phyloP scores from a whole-genome alignment of 768 basidiomycete species.

The Sistotremastrum niveocremeum region DNA sequence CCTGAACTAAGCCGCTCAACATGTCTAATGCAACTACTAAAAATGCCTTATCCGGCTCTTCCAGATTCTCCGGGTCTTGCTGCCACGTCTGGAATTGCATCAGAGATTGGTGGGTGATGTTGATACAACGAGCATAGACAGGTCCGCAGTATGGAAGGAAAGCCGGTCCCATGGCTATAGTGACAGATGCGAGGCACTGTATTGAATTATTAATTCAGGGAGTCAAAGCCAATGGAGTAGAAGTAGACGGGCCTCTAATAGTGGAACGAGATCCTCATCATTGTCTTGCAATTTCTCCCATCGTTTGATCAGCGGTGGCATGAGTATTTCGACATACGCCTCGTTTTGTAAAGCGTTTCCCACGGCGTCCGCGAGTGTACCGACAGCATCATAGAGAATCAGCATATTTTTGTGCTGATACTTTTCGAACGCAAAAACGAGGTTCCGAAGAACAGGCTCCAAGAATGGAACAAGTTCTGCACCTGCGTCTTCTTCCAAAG shows the following conservation, averaged over 20 bases:
- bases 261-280: constrained; percentile 84
- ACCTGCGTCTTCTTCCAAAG: constrained; percentile 95
- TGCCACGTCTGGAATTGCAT: constrained; percentile 79
- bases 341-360: constrained; percentile 78
- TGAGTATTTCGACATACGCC: constrained; percentile 82
- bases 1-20: constrained; percentile 90
- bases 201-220: not conserved
- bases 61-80: constrained; percentile 67
- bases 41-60: constrained; percentile 95
- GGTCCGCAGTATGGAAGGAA: constrained; percentile 84
- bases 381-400: constrained; percentile 97
- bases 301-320: constrained; percentile 84
- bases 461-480: constrained; percentile 81
- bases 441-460: constrained; percentile 86
- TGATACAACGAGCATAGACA: constrained; percentile 84
- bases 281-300: constrained; percentile 89
- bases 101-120: constrained; percentile 71
- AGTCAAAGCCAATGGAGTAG: not conserved
- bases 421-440: constrained; percentile 93
- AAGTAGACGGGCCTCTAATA: constrained; percentile 64
- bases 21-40: constrained; percentile 97
- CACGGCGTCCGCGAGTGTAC: constrained; percentile 94
- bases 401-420: constrained; percentile 99
- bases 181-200: constrained; percentile 93
- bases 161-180: constrained; percentile 84